Percentiles rank a stretch among this genome's conserved stretches.
Evolutionary conservation across 2,329 filamentous ascomycete species (phyloP).

Genomic region (Nothophaeocryptopus gaeumannii): DNA sequence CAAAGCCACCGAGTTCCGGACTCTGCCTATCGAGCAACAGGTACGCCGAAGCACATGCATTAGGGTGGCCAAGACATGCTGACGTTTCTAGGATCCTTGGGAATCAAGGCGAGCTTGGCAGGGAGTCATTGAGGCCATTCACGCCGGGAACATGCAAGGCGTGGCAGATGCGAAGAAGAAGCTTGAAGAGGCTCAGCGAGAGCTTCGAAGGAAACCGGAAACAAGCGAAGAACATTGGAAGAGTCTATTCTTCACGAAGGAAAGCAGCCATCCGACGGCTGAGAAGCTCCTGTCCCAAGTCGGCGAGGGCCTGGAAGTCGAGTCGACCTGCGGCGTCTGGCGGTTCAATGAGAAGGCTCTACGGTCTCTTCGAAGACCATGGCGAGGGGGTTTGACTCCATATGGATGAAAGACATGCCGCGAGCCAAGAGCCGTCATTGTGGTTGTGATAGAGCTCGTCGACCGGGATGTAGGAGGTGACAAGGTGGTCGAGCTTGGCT

Average conservation of each 20-base stretch:
- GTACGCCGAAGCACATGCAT: no score
- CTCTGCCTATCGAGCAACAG: conserved; percentile 36
- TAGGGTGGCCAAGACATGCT: no score
- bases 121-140: conserved; percentile 39
- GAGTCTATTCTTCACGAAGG: conserved; percentile 41
- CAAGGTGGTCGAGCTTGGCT: neutral
- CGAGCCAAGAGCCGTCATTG: neutral
- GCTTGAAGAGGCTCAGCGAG: conserved; percentile 39
- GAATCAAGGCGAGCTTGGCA: conserved; percentile 46
- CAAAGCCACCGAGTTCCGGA: conserved; percentile 25
- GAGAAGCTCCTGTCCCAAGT: conserved; percentile 36
- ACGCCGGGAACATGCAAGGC: conserved; percentile 44
- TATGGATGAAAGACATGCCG: conserved; percentile 17
- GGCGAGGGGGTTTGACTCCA: conserved; percentile 31
- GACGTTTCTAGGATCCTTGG: conserved; percentile 38
- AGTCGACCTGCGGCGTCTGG: conserved; percentile 68
- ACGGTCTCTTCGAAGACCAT: conserved; percentile 27
- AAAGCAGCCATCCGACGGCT: conserved; percentile 28
- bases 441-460: conserved; percentile 4
- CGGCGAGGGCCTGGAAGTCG: conserved; percentile 48
- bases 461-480: neutral
- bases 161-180: conserved; percentile 31
- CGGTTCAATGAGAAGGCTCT: conserved; percentile 57
- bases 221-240: conserved; percentile 39
- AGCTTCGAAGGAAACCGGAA: conserved; percentile 41